phyloP scores from a whole-genome alignment of 2,329 filamentous ascomycete genomes.

The Alternaria gansuensis region DNA sequence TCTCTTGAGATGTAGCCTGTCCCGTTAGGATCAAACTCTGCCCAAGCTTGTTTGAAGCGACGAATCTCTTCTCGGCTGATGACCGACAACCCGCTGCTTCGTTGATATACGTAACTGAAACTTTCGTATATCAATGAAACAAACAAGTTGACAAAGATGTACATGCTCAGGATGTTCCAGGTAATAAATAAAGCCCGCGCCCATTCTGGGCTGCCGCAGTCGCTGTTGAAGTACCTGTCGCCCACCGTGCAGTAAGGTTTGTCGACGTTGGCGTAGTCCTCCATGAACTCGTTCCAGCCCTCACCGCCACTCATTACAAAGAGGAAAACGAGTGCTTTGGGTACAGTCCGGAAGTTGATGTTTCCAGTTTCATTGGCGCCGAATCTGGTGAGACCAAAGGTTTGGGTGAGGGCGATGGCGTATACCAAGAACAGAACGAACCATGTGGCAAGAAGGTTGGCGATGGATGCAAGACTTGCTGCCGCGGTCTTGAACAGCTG shows the following conservation, averaged over 20 bases:
- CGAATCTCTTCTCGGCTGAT: constrained; percentile 94
- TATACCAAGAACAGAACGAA: constrained; percentile 96
- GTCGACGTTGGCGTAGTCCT: constrained; percentile 84
- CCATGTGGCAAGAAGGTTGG: constrained; percentile 94
- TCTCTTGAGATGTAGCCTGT: constrained; percentile 92
- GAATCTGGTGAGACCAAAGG: constrained; percentile 93
- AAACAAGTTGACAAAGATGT: constrained; percentile 98
- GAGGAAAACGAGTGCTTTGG: constrained; percentile 89
- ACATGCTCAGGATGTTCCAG: constrained; percentile 99
- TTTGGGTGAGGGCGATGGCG: constrained; percentile 94
- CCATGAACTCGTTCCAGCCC: constrained; percentile 97
- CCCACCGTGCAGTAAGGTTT: constrained; percentile 82
- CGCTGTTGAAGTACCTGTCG: constrained; percentile 79
- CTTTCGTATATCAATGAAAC: constrained; percentile 99
- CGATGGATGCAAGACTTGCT: constrained; percentile 87
- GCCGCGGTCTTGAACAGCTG: constrained; percentile 99
- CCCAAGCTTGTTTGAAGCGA: constrained; percentile 98
- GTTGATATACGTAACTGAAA: constrained; percentile 98
- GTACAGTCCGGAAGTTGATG: constrained; percentile 91
- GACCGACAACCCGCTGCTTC: constrained; percentile 88
- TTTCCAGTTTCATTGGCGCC: constrained; percentile 76
- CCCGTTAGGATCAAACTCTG: constrained; percentile 90
- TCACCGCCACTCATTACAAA: constrained; percentile 95
- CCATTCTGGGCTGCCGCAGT: constrained; percentile 92
- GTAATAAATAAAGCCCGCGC: constrained; percentile 88